Conservation (phyloP, 192 early-diverging fungal genomes). For the Coemansia sp. region DNA sequence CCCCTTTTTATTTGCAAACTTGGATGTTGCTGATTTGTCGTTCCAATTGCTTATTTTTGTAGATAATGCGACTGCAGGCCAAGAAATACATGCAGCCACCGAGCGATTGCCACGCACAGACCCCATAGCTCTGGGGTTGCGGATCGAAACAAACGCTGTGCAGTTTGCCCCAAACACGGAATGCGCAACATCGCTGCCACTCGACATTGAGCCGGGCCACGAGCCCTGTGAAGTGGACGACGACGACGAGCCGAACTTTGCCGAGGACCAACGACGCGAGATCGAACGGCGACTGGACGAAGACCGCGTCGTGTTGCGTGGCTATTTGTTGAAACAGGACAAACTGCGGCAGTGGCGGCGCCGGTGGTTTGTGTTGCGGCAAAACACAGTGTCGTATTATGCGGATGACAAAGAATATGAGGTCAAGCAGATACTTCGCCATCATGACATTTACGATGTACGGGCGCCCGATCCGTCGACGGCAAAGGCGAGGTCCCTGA, state of each 20-base stretch:
- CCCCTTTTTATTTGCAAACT: not conserved
- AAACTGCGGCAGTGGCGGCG: constrained; percentile 55
- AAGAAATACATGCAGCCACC: not conserved
- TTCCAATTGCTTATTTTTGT: not conserved
- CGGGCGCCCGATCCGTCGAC: constrained; percentile 49
- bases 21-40: not conserved
- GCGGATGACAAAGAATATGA: constrained; percentile 47
- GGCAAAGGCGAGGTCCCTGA: constrained; percentile 46
- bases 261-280: constrained; percentile 45
- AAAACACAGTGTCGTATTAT: constrained; percentile 55
- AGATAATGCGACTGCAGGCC: not conserved
- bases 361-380: constrained; percentile 56
- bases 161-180: constrained; percentile 9
- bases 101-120: constrained; percentile 1
- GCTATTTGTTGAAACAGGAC: constrained; percentile 53
- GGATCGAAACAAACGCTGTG: constrained; percentile 14
- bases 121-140: constrained; percentile 13
- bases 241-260: constrained; percentile 54
- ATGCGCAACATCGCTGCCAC: constrained; percentile 21
- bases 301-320: constrained; percentile 47
- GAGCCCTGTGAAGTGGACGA: constrained; percentile 36
- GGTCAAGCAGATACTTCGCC: constrained; percentile 51
- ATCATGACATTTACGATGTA: constrained; percentile 38
- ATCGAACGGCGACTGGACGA: constrained; percentile 38
- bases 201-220: constrained; percentile 31